Conservation (phyloP, 2,329 filamentous ascomycete genomes). For the Torrubiellomyces zombiae region DNA sequence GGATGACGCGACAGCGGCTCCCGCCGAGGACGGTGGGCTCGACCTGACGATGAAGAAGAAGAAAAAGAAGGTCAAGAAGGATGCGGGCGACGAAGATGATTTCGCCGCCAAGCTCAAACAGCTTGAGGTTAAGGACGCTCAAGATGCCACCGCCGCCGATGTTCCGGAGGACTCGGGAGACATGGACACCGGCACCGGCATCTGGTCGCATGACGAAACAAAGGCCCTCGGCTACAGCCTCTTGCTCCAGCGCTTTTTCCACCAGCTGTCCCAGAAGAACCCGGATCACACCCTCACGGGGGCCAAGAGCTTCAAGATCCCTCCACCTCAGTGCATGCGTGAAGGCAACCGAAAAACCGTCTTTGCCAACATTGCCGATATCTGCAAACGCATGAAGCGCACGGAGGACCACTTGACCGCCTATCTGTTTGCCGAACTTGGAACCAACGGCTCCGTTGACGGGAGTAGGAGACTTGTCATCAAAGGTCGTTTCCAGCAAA, state of each 20-base stretch:
- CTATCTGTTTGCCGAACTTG: conserved; percentile 94
- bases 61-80: conserved; percentile 46
- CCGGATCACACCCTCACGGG: conserved; percentile 83
- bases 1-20: conserved; percentile 21
- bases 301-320: conserved; percentile 96
- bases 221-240: conserved; percentile 69
- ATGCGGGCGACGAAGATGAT: conserved; percentile 45
- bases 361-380: conserved; percentile 97
- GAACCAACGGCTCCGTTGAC: conserved; percentile 90
- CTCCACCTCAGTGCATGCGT: conserved; percentile 92
- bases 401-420: conserved; percentile 94
- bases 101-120: conserved; percentile 45
- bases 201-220: conserved; percentile 72
- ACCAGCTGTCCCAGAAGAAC: conserved; percentile 85
- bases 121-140: conserved; percentile 51
- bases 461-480: conserved; percentile 87
- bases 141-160: conserved; percentile 29
- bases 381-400: conserved; percentile 98
- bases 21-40: conserved; percentile 33
- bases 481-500: conserved; percentile 99
- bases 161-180: conserved; percentile 49
- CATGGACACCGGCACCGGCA: conserved; percentile 72
- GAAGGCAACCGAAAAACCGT: conserved; percentile 99
- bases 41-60: conserved; percentile 66
- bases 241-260: conserved; percentile 85